Evolutionary conservation across 192 early-diverging fungal genomes (phyloP).

Genomic region (Allomyces macrogynus): DNA sequence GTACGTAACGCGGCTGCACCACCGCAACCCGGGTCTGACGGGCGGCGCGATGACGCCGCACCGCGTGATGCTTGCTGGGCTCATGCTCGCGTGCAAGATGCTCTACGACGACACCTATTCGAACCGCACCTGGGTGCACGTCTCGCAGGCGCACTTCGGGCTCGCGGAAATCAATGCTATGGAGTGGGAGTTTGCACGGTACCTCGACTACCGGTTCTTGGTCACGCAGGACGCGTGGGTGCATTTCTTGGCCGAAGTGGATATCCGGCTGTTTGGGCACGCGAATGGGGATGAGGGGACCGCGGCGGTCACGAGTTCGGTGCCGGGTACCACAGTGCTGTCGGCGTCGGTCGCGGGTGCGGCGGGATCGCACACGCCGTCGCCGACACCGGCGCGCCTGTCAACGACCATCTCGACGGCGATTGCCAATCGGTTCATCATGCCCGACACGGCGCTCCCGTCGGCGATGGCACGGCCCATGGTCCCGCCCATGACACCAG

Average conservation of each 20-base stretch:
- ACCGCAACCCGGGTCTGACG: conserved; percentile 25
- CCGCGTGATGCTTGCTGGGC: conserved; percentile 40
- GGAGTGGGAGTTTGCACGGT: conserved; percentile 39
- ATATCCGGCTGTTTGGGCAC: conserved; percentile 1
- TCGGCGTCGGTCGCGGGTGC: too few species aligned
- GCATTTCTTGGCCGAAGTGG: conserved; percentile 27
- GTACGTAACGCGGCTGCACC: conserved; percentile 28
- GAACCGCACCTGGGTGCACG: conserved; percentile 45
- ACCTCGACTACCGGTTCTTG: conserved; percentile 26
- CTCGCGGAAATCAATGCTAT: conserved; percentile 41
- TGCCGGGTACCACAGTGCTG: too few species aligned
- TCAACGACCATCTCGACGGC: too few species aligned
- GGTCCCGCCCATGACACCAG: too few species aligned
- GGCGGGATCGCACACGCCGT: too few species aligned
- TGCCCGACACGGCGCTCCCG: too few species aligned
- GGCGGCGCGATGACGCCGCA: conserved; percentile 30
- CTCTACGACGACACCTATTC: conserved; percentile 46
- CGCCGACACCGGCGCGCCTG: too few species aligned
- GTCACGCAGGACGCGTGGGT: conserved; percentile 29
- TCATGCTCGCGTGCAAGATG: conserved; percentile 47
- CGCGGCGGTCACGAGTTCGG: too few species aligned
- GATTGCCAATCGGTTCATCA: too few species aligned
- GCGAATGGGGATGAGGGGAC: too few species aligned
- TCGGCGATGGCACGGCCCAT: too few species aligned
- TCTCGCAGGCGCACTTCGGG: conserved; percentile 28